Conservation (phyloP, 192 early-diverging fungal species). For the Rhizoclosmatium globosum region DNA sequence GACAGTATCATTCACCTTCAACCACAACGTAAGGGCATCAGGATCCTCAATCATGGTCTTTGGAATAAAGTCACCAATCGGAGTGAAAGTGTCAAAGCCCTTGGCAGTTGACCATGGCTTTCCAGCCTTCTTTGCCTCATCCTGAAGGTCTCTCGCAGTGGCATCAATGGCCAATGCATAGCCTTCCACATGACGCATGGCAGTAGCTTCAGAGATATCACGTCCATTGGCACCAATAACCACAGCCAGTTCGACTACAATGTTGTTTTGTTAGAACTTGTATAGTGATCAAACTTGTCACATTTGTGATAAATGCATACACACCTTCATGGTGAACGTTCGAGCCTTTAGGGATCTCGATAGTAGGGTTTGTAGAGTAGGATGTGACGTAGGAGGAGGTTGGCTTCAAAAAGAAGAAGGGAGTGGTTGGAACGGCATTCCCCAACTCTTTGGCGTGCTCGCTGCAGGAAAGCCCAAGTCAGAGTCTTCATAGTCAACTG, state of each 20-base stretch:
- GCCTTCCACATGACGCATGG: constrained; percentile 69
- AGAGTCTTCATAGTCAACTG: background rate
- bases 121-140: constrained; percentile 81
- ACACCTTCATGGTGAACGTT: constrained; percentile 83
- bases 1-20: constrained; percentile 76
- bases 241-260: constrained; percentile 90
- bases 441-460: constrained; percentile 95
- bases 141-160: constrained; percentile 91
- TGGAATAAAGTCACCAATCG: constrained; percentile 86
- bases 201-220: constrained; percentile 71
- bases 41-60: constrained; percentile 75
- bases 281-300: constrained; percentile 16
- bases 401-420: constrained; percentile 96
- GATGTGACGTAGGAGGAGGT: constrained; percentile 78
- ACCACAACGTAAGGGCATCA: constrained; percentile 76
- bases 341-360: constrained; percentile 82
- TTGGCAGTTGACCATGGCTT: constrained; percentile 93
- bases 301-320: background rate
- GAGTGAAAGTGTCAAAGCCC: constrained; percentile 93
- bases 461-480: constrained; percentile 42
- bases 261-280: constrained; percentile 9
- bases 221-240: constrained; percentile 87
- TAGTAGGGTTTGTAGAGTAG: constrained; percentile 50
- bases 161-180: constrained; percentile 91
- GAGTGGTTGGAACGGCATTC: constrained; percentile 86